Base-by-base conservation (phyloP, 2,329 filamentous ascomycete genomes). In the Fusarium fracticaudum region DNA sequence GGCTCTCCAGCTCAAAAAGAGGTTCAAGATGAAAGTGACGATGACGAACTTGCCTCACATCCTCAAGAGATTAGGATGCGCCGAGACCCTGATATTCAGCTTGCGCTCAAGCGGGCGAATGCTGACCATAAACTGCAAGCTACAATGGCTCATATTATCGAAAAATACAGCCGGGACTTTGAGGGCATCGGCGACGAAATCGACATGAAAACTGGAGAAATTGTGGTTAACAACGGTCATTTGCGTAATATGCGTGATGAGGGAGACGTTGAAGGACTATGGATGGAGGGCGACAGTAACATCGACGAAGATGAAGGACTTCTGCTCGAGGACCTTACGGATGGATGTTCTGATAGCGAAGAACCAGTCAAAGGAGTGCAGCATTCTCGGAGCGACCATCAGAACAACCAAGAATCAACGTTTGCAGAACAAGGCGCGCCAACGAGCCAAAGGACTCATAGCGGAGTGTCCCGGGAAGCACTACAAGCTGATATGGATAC, bases 151-250 rank as follows among this genome's bases (percentile, higher is more conserved):
- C 86, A 90, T 64, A 97, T 98, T 63, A 98, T 98, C 80, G 90
- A 92, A 69, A 98, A 97, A 81, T 98, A 97, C 81, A 91, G 88
- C 60, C 91, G 88, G 73, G 93, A 98, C 80, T 98, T 98, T 78
- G 91, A 91, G 5, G 93, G 91, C 9, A 87, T 96, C 58, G 95
- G 92, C 61, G 96, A 98, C 81, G 95, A 98, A 83, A 95, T 98
- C 77, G 94, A 98, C 81, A 86, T 98, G 64, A 86, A 87, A 57
- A 96, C 93, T 0, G 95, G 94, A 61, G 87, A 93, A 67, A 91
- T 98, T 53, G 87, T 97, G n/a, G 91, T 98, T 64, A 89, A 98
- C 82, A 96, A 98, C 85, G 96, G 96, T 0, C 96, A 98, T 83
- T 81, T 98, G 60, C 81, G 88, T 58, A 79, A 80, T 81, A 89